These are phyloP conservation scores for Pholiota adiposa DNA, from an alignment of 1,284 basidiomycete genomes.

Conservation along the genomic window DNA sequence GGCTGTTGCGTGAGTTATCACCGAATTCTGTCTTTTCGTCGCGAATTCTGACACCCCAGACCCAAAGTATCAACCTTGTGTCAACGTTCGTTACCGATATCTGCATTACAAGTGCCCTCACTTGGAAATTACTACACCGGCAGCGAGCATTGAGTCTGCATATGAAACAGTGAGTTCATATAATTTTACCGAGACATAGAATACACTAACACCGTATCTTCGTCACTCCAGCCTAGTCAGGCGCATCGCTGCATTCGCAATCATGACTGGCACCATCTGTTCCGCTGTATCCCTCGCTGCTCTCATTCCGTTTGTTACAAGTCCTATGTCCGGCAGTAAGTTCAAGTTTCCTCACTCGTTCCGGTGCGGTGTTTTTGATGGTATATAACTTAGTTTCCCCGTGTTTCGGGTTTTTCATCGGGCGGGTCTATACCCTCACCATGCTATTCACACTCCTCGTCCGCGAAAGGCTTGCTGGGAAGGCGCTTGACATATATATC, in stretches of 20 bases:
- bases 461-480: slow-evolving; percentile 1
- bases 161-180: slow-evolving; percentile 8
- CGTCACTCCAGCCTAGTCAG: slow-evolving; percentile 5
- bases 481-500: not conserved
- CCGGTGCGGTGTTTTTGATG: no score
- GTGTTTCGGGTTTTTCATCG: slow-evolving; percentile 12
- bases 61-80: no score
- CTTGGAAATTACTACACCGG: no score
- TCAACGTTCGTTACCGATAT: no score
- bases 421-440: slow-evolving; percentile 16
- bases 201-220: not conserved
- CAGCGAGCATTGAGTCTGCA: not conserved
- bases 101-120: no score
- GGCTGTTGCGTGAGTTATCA: no score
- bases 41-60: no score
- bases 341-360: no score
- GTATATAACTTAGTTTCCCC: slow-evolving; percentile 12
- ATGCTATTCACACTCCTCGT: slow-evolving; percentile 16
- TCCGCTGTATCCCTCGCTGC: slow-evolving; percentile 8
- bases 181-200: not conserved
- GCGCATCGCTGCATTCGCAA: slow-evolving; percentile 6
- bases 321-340: slow-evolving; percentile 3
- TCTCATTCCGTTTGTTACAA: slow-evolving; percentile 7
- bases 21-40: no score
- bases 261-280: slow-evolving; percentile 11